Evolutionary conservation across 495 filamentous ascomycete species (phyloP), one percentile per base, ranked within the genome.

Genomic region (Aspergillus indologenus): DNA sequence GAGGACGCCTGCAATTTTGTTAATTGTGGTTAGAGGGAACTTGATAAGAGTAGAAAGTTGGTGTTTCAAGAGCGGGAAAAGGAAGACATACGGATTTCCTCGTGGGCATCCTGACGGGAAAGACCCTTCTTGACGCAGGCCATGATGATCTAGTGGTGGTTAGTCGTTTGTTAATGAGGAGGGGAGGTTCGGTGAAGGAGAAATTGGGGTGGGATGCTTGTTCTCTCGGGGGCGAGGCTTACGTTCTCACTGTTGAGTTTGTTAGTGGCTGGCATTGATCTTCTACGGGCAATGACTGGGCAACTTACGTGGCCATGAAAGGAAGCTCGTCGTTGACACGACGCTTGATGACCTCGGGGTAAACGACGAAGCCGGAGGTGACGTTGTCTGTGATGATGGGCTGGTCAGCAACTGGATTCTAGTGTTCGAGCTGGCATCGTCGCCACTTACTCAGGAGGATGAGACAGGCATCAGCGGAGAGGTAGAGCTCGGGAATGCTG

Each of bases 91-190:
- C 79, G 79, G 59, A 98, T 91, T 68, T 91, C 79, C 76, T 98
- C 94, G 71, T 98, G 95, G 3, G 94, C 88, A 22, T 96, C 89
- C 70, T 98, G 94, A 52, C 95, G 81, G 44, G 85, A 90, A 15
- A 80, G 81, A 26, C 91, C 91, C 62, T 87, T 82, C 59, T 81
- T 80, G 43, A 90, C 85, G 51, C 94, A 82, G 67, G 84, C 85
- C 91, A 96, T 96, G 72, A 98, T 90, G 65, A 97, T 88, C 73
- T 87, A 47, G 21, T 9, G 34, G 20, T 18, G 47, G 45, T 68
- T 64, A 70, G 62, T 59, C 54, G 50, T 45, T 54, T 14, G 21
- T 17, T 23, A 9, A 4, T 40, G 34, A 40, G 12, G 12, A 40
- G 34, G 9, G 26, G 26, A 29, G 26, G 3, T 2, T 40, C 9